phyloP scores from a whole-genome alignment of 2,329 filamentous ascomycete species.

The Colletotrichum caudatum region DNA sequence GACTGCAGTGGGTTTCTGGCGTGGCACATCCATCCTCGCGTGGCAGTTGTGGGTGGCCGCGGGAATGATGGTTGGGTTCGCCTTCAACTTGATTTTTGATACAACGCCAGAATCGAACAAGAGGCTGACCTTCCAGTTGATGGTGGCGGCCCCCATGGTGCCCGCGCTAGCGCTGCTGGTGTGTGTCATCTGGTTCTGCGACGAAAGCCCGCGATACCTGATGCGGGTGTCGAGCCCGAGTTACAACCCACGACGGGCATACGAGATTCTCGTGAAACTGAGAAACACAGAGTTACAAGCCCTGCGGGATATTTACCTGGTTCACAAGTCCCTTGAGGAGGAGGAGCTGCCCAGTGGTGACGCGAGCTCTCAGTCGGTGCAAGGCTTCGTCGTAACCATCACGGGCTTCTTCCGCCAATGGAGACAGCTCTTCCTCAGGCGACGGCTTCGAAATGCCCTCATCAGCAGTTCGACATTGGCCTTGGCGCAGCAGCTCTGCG shows the following conservation, averaged over 20 bases:
- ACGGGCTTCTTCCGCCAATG: slow-evolving; percentile 48
- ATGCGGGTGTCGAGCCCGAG: slow-evolving; percentile 52
- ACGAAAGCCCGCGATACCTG: slow-evolving; percentile 56
- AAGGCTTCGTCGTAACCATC: slow-evolving; percentile 40
- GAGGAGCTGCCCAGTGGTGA: slow-evolving; percentile 37
- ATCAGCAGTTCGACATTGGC: slow-evolving; percentile 50
- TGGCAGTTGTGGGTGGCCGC: slow-evolving; percentile 60
- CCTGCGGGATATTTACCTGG: slow-evolving; percentile 55
- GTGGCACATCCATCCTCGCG: slow-evolving; percentile 60
- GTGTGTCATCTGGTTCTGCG: slow-evolving; percentile 52
- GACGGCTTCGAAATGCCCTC: slow-evolving; percentile 49
- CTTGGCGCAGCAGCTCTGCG: slow-evolving; percentile 51
- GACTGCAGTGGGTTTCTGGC: slow-evolving; percentile 60
- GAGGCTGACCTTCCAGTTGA: slow-evolving; percentile 46
- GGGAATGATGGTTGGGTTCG: slow-evolving; percentile 53
- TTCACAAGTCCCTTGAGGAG: slow-evolving; percentile 50
- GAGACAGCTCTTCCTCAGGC: slow-evolving; percentile 46
- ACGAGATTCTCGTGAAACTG: slow-evolving; percentile 49
- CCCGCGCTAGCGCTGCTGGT: slow-evolving; percentile 51
- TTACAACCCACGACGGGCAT: slow-evolving; percentile 52
- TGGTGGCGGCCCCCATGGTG: slow-evolving; percentile 52
- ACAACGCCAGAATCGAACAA: slow-evolving; percentile 17
- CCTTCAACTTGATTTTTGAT: slow-evolving; percentile 54
- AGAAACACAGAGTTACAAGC: slow-evolving; percentile 57
- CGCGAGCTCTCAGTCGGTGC: background rate